These are phyloP conservation scores for Psilocybe azurescens DNA, from an alignment of 768 basidiomycete genomes.

Conservation along the genomic window DNA sequence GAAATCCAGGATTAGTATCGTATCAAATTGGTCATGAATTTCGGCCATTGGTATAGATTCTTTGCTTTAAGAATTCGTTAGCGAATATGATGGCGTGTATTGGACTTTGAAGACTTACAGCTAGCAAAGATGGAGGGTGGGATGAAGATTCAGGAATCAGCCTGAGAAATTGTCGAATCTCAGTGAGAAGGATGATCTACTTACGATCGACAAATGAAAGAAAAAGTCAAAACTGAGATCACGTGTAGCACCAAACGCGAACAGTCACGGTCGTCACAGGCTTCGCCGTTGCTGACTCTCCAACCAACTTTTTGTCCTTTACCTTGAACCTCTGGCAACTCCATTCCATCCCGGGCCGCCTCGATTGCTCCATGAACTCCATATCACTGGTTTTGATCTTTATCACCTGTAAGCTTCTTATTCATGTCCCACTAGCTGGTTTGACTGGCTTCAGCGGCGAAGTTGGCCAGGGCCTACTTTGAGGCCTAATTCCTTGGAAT, in stretches of 20 bases:
- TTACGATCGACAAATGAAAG: not conserved
- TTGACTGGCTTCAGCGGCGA: too few species aligned
- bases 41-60: constrained; percentile 62
- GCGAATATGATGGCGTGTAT: not conserved
- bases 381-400: too few species aligned
- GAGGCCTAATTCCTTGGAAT: too few species aligned
- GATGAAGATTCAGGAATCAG: not conserved
- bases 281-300: too few species aligned
- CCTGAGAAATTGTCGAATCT: too few species aligned
- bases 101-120: not conserved
- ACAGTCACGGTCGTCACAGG: constrained; percentile 1
- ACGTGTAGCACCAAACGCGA: constrained; percentile 5
- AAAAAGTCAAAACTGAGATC: constrained; percentile 3
- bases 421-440: too few species aligned
- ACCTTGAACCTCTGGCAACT: too few species aligned
- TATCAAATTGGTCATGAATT: constrained; percentile 95
- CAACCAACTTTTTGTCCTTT: too few species aligned
- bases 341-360: too few species aligned
- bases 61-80: not conserved
- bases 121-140: not conserved
- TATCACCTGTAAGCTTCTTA: too few species aligned
- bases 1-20: constrained; percentile 95
- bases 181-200: not conserved
- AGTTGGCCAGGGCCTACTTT: too few species aligned
- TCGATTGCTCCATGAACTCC: too few species aligned